These are phyloP conservation scores for Podila verticillata DNA, from an alignment of 192 early-diverging fungal genomes.

Conservation along the genomic window DNA sequence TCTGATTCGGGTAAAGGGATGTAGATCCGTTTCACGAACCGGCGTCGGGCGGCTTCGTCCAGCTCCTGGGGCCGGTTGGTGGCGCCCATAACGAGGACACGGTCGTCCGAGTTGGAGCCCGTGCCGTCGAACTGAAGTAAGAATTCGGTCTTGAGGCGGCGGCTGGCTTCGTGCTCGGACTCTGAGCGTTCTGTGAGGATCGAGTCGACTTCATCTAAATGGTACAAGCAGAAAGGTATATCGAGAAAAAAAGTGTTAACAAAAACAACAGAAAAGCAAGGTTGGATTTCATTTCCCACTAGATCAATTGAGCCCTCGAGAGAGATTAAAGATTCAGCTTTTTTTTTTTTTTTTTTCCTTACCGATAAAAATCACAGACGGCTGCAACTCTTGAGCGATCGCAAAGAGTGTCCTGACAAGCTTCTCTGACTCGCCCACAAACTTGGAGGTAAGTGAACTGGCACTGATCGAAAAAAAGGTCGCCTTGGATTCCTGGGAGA, in stretches of 20 bases:
- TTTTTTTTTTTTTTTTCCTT: constrained; percentile 57
- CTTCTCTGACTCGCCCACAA: constrained; percentile 90
- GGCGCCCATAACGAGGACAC: constrained; percentile 89
- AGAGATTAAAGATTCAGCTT: no score
- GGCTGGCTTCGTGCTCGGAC: constrained; percentile 83
- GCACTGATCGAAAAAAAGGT: constrained; percentile 90
- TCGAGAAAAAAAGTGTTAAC: neutral
- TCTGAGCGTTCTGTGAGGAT: constrained; percentile 85
- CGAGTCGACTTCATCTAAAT: constrained; percentile 76
- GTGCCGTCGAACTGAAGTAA: constrained; percentile 78
- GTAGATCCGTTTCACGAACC: constrained; percentile 74
- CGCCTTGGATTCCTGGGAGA: constrained; percentile 68
- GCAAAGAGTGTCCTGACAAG: constrained; percentile 88
- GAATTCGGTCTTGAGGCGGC: constrained; percentile 92
- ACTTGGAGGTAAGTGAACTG: constrained; percentile 90
- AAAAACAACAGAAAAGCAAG: no score
- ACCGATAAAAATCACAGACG: constrained; percentile 88
- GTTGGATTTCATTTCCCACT: no score
- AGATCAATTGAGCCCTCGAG: no score
- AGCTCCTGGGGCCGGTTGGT: constrained; percentile 93
- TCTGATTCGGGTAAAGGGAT: constrained; percentile 81
- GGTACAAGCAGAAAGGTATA: neutral
- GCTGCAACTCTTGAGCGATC: constrained; percentile 82
- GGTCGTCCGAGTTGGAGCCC: constrained; percentile 63
- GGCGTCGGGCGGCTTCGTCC: constrained; percentile 90